phyloP scores from a whole-genome alignment of 352 stramenopile genomes.

The Pythium plurisporium region DNA sequence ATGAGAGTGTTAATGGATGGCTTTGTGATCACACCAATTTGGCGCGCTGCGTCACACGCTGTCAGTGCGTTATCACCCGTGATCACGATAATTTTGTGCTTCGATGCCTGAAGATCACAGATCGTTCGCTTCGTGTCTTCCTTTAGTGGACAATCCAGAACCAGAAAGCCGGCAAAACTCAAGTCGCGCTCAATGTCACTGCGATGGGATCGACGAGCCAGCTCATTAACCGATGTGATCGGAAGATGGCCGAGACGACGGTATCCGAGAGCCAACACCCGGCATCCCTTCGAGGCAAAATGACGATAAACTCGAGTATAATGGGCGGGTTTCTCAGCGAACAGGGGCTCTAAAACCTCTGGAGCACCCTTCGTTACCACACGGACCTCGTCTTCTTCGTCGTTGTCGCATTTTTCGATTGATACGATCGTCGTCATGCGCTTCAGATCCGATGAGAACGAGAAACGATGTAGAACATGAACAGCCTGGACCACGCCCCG shows the following conservation, averaged over 20 bases:
- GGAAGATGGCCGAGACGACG: conserved; percentile 29
- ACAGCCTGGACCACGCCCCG: conserved; percentile 30
- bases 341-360: conserved; percentile 80
- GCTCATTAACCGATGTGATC: conserved; percentile 12
- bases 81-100: conserved; percentile 90
- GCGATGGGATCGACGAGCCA: conserved; percentile 24
- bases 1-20: conserved; percentile 22
- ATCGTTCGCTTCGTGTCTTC: conserved; percentile 84
- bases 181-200: conserved; percentile 79
- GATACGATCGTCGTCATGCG: conserved; percentile 89
- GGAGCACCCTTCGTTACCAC: conserved; percentile 93
- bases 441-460: conserved; percentile 88
- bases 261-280: conserved; percentile 89
- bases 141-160: conserved; percentile 93
- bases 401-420: conserved; percentile 29
- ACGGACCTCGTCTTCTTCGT: conserved; percentile 27
- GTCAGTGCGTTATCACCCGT: conserved; percentile 94
- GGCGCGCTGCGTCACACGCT: conserved; percentile 88
- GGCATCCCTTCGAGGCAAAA: conserved; percentile 37
- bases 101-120: conserved; percentile 64
- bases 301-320: conserved; percentile 49
- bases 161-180: conserved; percentile 89
- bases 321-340: conserved; percentile 63
- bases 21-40: conserved; percentile 68
- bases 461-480: conserved; percentile 78